Evolutionary conservation across 345 rosid species (phyloP).

Genomic region (Cardamine chenopodiifolia): DNA sequence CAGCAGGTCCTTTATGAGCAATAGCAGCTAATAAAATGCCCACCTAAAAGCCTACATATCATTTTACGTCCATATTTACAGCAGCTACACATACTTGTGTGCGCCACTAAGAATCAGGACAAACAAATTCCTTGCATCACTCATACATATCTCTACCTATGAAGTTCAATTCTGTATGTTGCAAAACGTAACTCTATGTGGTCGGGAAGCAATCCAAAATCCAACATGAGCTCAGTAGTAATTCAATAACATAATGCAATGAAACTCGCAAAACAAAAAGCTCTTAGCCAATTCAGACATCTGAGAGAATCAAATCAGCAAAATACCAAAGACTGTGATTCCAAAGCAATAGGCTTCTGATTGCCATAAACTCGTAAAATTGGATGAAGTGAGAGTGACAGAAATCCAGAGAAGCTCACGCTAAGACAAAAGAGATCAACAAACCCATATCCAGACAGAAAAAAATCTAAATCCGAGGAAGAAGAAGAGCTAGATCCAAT

Average conservation of each 20-base stretch:
- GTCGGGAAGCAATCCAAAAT: background rate
- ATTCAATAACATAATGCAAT: background rate
- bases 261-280: constrained; percentile 4
- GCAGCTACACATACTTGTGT: constrained; percentile 40
- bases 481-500: constrained; percentile 52
- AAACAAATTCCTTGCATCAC: constrained; percentile 1
- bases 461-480: background rate
- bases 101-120: constrained; percentile 51
- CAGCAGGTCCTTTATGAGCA: constrained; percentile 45
- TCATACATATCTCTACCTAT: background rate
- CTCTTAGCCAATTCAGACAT: background rate
- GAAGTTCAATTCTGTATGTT: background rate
- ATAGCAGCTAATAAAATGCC: constrained; percentile 31
- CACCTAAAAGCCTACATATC: constrained; percentile 41
- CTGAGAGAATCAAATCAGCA: background rate
- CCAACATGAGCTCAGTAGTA: background rate
- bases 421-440: constrained; percentile 12
- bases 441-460: constrained; percentile 12
- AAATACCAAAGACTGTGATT: too few species aligned
- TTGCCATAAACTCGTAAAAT: background rate
- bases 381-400: background rate
- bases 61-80: constrained; percentile 44
- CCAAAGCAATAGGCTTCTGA: too few species aligned
- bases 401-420: background rate
- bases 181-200: constrained; percentile 12